Base-by-base conservation (phyloP, 768 basidiomycete genomes). In the Tylopilus plumbeoviolaceoides region DNA sequence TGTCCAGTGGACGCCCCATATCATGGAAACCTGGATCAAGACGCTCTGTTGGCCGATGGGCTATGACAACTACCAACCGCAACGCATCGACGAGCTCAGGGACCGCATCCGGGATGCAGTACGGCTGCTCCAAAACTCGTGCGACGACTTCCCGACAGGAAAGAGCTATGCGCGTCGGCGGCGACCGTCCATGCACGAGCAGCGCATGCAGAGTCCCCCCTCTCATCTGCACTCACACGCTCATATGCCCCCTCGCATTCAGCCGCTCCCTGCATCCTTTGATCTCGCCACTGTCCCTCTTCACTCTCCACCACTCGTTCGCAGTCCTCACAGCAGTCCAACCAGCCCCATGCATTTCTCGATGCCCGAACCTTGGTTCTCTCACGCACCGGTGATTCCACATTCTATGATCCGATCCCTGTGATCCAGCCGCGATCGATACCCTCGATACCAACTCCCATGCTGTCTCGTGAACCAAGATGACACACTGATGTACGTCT, bases 31-130 rank as follows among this genome's bases (percentile, higher is more conserved):
- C 4, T 88, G 85, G 85, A 68, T 89, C 17, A 63, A 72, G 30
- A 72, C 71, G 0, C 70, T 78, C 15, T 87, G 85, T 58, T 81
- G 78, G 73, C 75, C 83, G 5, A 87, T 87, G 84, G 76, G 78
- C 0, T 88, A 85, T 58, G 60, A 67, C 2, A 59, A 58, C 0
- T 87, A 81, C 57, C 75, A 77, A 27, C 64, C 72, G 0, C 64
- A 66, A 39, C 73, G 75, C 59, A 70, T 74, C 50, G 67, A 69
- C 17, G 73, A 78, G 51, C 75, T 83, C 61, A 71, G 75, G 17
- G 64, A 68, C 5, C 74, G 79, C 17, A 80, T 88, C 53, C 64
- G 66, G n/a, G 77, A 85, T 54, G 84, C 84, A 3, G 74, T 85
- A 6, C 33, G 58, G 14, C 51, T 67, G 0, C 55, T 68, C 4